Base-by-base conservation (phyloP, 2,329 filamentous ascomycete genomes). In the Penicillium capsulatum region DNA sequence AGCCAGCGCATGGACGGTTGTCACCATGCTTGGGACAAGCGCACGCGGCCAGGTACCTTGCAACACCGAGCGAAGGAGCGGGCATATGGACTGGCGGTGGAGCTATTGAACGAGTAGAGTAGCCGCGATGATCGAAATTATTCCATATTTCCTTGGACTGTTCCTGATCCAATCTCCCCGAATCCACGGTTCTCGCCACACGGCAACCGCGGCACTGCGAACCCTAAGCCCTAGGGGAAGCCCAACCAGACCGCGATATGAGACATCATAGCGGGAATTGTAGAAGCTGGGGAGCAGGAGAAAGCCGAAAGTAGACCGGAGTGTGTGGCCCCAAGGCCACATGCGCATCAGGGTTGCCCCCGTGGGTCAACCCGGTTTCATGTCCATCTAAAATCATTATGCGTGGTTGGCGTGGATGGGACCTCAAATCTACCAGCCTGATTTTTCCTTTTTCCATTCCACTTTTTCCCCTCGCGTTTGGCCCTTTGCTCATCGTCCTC, bases 21-120 rank as follows among this genome's bases (percentile, higher is more conserved):
- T 36, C 51, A 50, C 24, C 67, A 71, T 47, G 66, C 37, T n/a
- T 69, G 60, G 53, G 65, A 70, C 38, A 66, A 69, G 44, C 47
- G 36, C n/a, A 46, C 53, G 5, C 40, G 37, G 31, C 39, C 52
- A 17, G 62, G 57, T 16, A 57, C 57, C 8, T 42, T 54, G 30
- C 44, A 63, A 31, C 47, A 44, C 15, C 40, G 55, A 34, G 57
- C 54, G n/a, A 62, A 56, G 38, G 57, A 65, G 16, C 57, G 59
- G 40, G 59, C 59, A 9, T 68, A 69, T 45, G 42, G 40, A 2
- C 37, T 66, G 40, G 61, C 55, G 2, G 48, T 64, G 31, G 48
- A 63, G 9, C 52, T 63, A 51, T 40, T 63, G 40, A 53, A 50
- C 19, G 46, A 41, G 19, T 50, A 44, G 24, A 13, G 5, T 4